Evolutionary conservation across 2,329 filamentous ascomycete species (phyloP), one percentile per base, ranked within the genome.

Genomic region (Botrytis sinoallii): DNA sequence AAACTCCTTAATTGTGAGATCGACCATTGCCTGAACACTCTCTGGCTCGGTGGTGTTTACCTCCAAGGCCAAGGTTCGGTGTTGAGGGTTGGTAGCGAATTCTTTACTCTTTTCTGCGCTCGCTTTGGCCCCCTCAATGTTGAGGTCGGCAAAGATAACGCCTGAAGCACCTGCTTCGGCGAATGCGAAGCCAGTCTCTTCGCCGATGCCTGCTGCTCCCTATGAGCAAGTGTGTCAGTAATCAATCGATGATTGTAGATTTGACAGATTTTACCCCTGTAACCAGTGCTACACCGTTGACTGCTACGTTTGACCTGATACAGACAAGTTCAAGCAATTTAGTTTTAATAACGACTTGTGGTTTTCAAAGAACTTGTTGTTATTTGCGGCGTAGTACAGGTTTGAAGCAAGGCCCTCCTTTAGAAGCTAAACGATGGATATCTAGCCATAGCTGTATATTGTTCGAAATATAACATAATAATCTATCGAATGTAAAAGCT

Each of bases 1-100:
- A 68, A 86, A 86, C 46, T 83, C 82, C 32, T 81, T 75, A n/a
- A 88, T 78, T 35, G 84, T 82, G 6, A 68, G 12, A 22, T 77
- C 70, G 22, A 82, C 74, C 76, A 82, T 79, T 0, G 48, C 46
- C 52, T 81, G 70, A 18, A 82, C 78, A 42, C 73, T 76, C 0
- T 44, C 48, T 32, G 69, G 68, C 52, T 78, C 71, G 1, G 77
- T 73, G 2, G 81, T 76, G 67, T 83, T 79, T 14, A 82, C 78
- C n/a, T 73, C 35, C 12, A 80, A 52, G 9, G 75, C 76, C 3
- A 81, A 25, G 14, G 77, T 67, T 6, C 66, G 74, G 65, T 77
- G 82, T 4, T 75, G 71, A 18, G 78, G 77, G 69, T 79, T 78
- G 25, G 67, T 77, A 6, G 80, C 79, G 38, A 77, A 70, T 9